A percentile compares a stretch with the other conserved stretches of the same genome.
Evolutionary conservation across 805 yeast genomes (phyloP).

Genomic region (Wickerhamomyces xylosicus): DNA sequence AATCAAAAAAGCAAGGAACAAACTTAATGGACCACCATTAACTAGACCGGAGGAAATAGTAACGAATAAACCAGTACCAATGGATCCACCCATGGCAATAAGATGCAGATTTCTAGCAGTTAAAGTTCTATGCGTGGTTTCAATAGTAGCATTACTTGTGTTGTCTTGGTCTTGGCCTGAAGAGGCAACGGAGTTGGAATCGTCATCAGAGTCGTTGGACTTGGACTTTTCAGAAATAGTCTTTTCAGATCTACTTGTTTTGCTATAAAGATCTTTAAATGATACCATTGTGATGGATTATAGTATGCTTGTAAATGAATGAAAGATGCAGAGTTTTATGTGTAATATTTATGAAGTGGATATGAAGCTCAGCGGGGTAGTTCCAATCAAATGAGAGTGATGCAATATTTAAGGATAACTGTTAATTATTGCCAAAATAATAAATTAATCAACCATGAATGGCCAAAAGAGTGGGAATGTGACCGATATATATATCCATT

Average conservation of each 20-base stretch:
- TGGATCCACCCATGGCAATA: constrained; percentile 58
- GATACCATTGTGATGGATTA: background rate
- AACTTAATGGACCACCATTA: constrained; percentile 45
- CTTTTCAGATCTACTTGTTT: background rate
- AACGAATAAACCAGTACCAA: constrained; percentile 55
- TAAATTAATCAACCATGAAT: too few species aligned
- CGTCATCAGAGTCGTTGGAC: background rate
- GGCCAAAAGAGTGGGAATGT: too few species aligned
- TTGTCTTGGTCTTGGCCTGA: background rate
- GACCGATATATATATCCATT: too few species aligned
- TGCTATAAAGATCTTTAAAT: background rate
- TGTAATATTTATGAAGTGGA: too few species aligned
- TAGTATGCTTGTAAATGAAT: too few species aligned
- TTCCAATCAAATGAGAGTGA: too few species aligned
- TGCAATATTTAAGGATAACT: too few species aligned
- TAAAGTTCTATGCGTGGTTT: constrained; percentile 23
- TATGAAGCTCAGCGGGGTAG: too few species aligned
- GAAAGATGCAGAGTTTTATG: too few species aligned
- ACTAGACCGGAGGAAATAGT: constrained; percentile 49
- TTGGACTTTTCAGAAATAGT: background rate
- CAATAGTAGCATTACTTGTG: background rate
- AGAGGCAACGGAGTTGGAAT: background rate
- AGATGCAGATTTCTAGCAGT: constrained; percentile 47
- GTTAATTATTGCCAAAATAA: too few species aligned
- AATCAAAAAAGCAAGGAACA: constrained; percentile 46